phyloP scores from a whole-genome alignment of 2,329 filamentous ascomycete species.

The Falciphora oryzae region DNA sequence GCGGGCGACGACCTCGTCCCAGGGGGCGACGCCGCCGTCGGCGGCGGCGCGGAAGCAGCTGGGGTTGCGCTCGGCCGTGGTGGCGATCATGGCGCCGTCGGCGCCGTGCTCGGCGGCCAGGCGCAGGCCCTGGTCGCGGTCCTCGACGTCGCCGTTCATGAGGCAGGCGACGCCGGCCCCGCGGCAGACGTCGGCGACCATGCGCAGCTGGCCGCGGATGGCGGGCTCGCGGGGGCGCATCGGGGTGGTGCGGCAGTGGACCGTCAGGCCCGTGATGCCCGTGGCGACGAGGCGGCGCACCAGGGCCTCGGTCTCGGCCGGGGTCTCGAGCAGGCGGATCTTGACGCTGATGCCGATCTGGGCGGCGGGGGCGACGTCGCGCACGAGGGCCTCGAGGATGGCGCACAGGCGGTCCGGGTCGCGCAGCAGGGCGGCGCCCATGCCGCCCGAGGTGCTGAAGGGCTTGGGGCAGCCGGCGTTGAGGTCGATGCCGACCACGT shows the following conservation, averaged over 20 bases:
- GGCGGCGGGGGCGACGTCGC: constrained; percentile 68
- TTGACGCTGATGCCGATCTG: constrained; percentile 96
- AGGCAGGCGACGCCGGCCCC: constrained; percentile 85
- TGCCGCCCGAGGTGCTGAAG: constrained; percentile 87
- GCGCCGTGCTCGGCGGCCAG: constrained; percentile 76
- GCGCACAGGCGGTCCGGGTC: constrained; percentile 78
- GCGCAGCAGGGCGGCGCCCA: constrained; percentile 86
- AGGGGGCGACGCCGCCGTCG: constrained; percentile 65
- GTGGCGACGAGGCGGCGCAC: constrained; percentile 76
- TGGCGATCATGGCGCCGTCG: constrained; percentile 96
- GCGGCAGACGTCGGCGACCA: constrained; percentile 75
- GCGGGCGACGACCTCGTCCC: constrained; percentile 70
- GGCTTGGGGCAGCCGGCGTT: constrained; percentile 98
- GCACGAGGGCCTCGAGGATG: constrained; percentile 78
- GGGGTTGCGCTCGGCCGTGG: constrained; percentile 82
- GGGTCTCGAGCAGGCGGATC: constrained; percentile 78
- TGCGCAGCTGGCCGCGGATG: constrained; percentile 76
- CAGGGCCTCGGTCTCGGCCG: constrained; percentile 68
- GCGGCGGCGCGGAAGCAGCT: constrained; percentile 71
- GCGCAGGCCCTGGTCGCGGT: constrained; percentile 62
- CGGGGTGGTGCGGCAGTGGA: constrained; percentile 92
- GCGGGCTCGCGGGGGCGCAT: constrained; percentile 90
- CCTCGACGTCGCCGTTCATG: constrained; percentile 89
- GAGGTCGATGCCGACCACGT: constrained; percentile 92
- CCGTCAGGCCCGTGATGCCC: constrained; percentile 84